These are phyloP conservation scores for Kwoniella sp. DNA, from an alignment of 768 basidiomycete genomes.

Conservation along the genomic window DNA sequence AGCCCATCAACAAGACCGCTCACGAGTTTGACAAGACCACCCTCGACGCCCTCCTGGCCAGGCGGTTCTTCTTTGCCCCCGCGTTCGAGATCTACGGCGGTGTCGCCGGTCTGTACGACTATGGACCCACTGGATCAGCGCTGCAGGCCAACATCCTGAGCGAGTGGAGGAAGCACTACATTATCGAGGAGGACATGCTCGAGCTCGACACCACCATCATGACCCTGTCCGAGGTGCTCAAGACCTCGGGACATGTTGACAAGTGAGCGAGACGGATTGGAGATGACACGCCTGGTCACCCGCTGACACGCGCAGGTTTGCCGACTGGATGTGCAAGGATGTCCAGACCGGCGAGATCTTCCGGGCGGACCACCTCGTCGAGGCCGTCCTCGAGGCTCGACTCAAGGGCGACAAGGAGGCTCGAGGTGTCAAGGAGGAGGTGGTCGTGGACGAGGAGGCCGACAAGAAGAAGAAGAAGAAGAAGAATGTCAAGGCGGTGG, in stretches of 20 bases:
- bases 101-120: conserved; percentile 95
- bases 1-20: conserved; percentile 68
- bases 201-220: conserved; percentile 98
- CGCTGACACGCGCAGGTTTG: conserved; percentile 56
- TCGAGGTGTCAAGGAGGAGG: conserved; percentile 61
- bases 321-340: conserved; percentile 99
- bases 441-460: conserved; percentile 58
- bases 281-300: not conserved
- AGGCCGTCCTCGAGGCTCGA: conserved; percentile 82
- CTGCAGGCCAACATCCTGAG: conserved; percentile 94
- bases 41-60: conserved; percentile 78
- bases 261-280: conserved; percentile 51
- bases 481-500: conserved; percentile 61
- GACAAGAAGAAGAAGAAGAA: conserved; percentile 69
- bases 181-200: conserved; percentile 96
- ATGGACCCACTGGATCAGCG: conserved; percentile 91
- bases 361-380: conserved; percentile 93
- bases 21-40: conserved; percentile 81
- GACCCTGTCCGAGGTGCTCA: conserved; percentile 90
- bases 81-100: conserved; percentile 99
- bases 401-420: conserved; percentile 88
- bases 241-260: conserved; percentile 95
- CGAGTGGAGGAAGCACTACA: conserved; percentile 97
- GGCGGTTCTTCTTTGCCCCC: conserved; percentile 95
- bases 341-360: conserved; percentile 90